Base-by-base conservation (phyloP, 805 yeast species). In the Candida coquimbonensis region DNA sequence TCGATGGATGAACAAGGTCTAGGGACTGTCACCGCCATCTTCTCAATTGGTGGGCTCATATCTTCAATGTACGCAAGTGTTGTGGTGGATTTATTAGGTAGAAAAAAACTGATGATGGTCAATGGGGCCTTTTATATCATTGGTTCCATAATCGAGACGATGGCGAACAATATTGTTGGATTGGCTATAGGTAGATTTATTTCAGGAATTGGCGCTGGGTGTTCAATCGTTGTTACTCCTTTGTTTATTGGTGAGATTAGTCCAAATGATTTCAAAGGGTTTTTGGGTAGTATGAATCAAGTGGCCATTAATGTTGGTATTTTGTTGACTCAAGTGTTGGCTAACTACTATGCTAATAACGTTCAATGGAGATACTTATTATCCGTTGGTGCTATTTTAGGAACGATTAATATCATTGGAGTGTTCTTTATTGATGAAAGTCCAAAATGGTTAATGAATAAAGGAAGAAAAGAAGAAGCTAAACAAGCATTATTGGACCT, bases 241-340 rank as follows among this genome's bases (percentile, higher is more conserved):
- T 63, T 93, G 49, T 81, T 79, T 53, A 78, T 93, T 55, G 83
- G 81, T 59, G 96, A 89, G 64, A 74, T 89, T 11, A 70, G 93
- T 8, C 96, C 97, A 0, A 63, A 72, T 1, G 69, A 69, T 5
- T 65, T 75, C 49, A 77, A 83, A 41, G 98, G 98, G 1, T 65
- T 81, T 14, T 70, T 93, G 46, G 99, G 99, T 0, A 77, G 95
- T 16, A 81, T 87, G 86, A 86, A 85, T 51, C 99, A 93, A 66
- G 83, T 88, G 2, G 79, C 85, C 26, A 82, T 89, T 47, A 93
- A 90, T 56, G 53, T 83, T 19, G 99, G 99, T 0, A 93, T 93
- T 40, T 67, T 91, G 35, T 49, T 81, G 19, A 85, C 96, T 0
- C 98, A 91, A 65, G 50, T 80, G 4, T 62, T 87, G 14, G 95